Conservation (phyloP, 176 grass and related monocot species). For the Rhipidocladum racemiflorum region DNA sequence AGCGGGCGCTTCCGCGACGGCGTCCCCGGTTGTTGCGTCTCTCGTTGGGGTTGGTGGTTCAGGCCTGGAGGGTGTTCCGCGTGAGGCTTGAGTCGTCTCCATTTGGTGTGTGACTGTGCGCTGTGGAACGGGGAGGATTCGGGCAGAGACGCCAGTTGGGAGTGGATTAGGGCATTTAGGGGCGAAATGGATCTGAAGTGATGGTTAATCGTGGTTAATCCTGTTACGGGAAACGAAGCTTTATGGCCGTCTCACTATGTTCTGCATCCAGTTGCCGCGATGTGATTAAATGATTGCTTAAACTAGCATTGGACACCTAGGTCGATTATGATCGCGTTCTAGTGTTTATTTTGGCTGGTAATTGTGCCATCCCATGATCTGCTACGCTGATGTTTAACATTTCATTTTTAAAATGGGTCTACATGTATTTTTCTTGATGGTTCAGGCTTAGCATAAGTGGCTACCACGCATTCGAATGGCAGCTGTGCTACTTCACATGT, state of each 20-base stretch:
- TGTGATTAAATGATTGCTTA: background rate
- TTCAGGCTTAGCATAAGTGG: background rate
- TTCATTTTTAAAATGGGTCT: background rate
- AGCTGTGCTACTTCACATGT: background rate
- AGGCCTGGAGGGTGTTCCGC: background rate
- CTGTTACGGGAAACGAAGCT: background rate
- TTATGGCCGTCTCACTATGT: background rate
- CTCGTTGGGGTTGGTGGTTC: background rate
- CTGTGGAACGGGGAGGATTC: background rate
- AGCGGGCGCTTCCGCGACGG: background rate
- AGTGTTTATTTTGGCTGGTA: background rate
- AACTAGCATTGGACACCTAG: background rate
- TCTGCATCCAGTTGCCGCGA: conserved; percentile 9
- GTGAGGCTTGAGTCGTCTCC: background rate
- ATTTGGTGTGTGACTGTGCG: background rate
- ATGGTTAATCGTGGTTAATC: background rate
- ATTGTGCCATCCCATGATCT: background rate
- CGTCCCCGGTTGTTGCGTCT: background rate
- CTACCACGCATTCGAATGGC: background rate
- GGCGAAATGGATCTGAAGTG: background rate
- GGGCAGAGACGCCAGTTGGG: background rate
- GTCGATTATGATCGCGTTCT: background rate
- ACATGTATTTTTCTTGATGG: background rate
- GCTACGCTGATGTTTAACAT: background rate
- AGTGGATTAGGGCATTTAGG: background rate